A percentile compares a stretch with the other conserved stretches of the same genome.
These are phyloP conservation scores for Skeletonema marinoi DNA, from an alignment of 108 stramenopile genomes.

Conservation along the genomic window DNA sequence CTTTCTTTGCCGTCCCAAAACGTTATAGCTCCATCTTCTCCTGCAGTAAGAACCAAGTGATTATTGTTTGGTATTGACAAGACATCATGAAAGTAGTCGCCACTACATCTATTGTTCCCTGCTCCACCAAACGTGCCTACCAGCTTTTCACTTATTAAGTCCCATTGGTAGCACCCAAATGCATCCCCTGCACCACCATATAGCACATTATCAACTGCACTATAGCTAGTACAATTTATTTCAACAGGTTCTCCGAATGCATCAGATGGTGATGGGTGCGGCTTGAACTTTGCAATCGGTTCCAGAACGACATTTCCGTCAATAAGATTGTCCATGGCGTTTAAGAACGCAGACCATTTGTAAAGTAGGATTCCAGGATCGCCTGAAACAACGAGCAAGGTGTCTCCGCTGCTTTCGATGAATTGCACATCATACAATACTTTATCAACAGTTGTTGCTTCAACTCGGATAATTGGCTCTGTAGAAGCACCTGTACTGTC, in stretches of 20 bases:
- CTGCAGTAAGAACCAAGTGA: conserved; percentile 46
- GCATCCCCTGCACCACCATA: conserved; percentile 58
- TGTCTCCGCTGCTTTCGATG: conserved; percentile 6
- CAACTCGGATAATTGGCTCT: conserved; percentile 6
- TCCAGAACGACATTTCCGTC: not conserved
- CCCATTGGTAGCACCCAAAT: conserved; percentile 69
- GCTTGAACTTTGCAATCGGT: conserved; percentile 34
- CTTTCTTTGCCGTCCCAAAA: conserved; percentile 54
- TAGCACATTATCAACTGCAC: conserved; percentile 14
- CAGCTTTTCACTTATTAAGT: conserved; percentile 42
- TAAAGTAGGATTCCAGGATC: conserved; percentile 46
- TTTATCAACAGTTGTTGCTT: not conserved
- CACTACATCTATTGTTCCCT: conserved; percentile 7
- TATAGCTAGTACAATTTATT: conserved; percentile 43
- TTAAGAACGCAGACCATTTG: conserved; percentile 48
- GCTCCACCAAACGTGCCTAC: conserved; percentile 46
- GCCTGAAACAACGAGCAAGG: conserved; percentile 41
- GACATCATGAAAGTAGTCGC: conserved; percentile 55
- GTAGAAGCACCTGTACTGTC: conserved; percentile 1
- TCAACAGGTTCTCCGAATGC: conserved; percentile 35
- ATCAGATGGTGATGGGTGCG: conserved; percentile 42
- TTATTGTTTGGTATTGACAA: conserved; percentile 15
- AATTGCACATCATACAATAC: conserved; percentile 51
- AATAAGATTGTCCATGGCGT: conserved; percentile 11
- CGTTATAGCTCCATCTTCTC: conserved; percentile 56